A percentile compares a stretch with the other conserved stretches of the same genome.
Evolutionary conservation across 495 filamentous ascomycete genomes (phyloP).

Genomic region (Penicillium simplicissimum): DNA sequence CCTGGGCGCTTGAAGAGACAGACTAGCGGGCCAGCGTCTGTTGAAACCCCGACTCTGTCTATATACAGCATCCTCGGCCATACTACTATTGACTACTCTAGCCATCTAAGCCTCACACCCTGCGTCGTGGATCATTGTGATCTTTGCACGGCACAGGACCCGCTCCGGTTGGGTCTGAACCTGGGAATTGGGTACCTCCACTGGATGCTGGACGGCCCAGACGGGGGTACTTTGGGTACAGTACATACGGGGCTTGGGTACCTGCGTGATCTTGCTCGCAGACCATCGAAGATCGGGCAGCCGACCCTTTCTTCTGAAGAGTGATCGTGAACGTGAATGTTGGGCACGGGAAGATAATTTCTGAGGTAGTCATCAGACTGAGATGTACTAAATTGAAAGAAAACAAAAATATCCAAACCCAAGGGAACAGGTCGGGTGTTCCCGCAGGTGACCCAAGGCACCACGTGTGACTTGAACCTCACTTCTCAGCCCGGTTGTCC

Average conservation of each 20-base stretch:
- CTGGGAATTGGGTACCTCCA: conserved; percentile 1
- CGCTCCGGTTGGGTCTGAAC: neutral
- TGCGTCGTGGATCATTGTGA: neutral
- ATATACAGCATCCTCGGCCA: neutral
- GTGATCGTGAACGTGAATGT: neutral
- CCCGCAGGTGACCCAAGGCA: conserved; percentile 20
- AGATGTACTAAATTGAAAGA: neutral
- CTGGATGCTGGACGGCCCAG: neutral
- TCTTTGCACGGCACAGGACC: neutral
- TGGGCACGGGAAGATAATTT: conserved; percentile 8
- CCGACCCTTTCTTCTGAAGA: neutral
- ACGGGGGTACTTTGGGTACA: neutral
- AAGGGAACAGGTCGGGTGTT: conserved; percentile 18
- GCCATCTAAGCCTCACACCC: neutral
- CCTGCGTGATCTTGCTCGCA: neutral
- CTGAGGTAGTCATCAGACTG: neutral
- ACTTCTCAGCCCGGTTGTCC: neutral
- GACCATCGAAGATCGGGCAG: neutral
- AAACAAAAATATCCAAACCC: neutral
- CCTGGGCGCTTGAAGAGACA: neutral
- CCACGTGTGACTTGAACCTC: conserved; percentile 12
- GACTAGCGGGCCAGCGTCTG: conserved; percentile 4
- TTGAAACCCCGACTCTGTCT: conserved; percentile 3
- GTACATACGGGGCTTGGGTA: neutral
- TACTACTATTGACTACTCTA: neutral